A percentile compares a stretch with the other conserved stretches of the same genome.
phyloP scores from a whole-genome alignment of 169 alveolate genomes.

The Amoebophrya sp. region DNA sequence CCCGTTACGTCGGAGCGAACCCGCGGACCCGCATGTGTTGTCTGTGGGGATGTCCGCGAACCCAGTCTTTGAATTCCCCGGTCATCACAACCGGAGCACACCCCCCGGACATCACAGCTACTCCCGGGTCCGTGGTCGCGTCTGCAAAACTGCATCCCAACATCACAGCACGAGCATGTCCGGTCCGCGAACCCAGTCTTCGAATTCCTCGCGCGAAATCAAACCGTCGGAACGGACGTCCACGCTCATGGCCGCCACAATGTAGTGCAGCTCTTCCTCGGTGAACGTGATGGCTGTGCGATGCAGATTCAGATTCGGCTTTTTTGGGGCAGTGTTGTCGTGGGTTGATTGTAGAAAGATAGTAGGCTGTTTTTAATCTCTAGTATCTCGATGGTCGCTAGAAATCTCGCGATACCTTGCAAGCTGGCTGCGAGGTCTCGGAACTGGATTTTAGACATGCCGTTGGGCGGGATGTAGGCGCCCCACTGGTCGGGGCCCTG shows the following conservation, averaged over 20 bases:
- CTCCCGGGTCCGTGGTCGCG: no score
- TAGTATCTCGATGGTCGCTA: not conserved
- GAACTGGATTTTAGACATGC: not conserved
- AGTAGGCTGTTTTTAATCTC: not conserved
- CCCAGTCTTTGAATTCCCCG: no score
- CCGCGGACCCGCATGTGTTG: no score
- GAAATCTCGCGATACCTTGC: no score
- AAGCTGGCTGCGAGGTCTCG: not conserved
- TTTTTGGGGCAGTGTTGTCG: no score
- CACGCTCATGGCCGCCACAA: not conserved
- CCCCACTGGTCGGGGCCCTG: not conserved
- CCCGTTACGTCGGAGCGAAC: no score
- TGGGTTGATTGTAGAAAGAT: not conserved
- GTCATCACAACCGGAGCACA: no score
- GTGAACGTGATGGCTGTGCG: not conserved
- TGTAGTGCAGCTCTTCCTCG: not conserved
- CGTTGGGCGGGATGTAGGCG: not conserved
- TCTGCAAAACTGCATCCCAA: no score
- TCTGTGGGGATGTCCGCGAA: no score
- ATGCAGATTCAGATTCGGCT: not conserved
- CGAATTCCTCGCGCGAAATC: not conserved
- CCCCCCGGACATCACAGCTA: no score
- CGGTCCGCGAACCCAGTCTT: not conserved
- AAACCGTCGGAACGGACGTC: not conserved
- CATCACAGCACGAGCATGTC: not conserved